Percentiles rank a stretch among this genome's conserved stretches.
These are phyloP conservation scores for Cyclospora cayetanensis DNA, from an alignment of 169 alveolate species.

Conservation along the genomic window DNA sequence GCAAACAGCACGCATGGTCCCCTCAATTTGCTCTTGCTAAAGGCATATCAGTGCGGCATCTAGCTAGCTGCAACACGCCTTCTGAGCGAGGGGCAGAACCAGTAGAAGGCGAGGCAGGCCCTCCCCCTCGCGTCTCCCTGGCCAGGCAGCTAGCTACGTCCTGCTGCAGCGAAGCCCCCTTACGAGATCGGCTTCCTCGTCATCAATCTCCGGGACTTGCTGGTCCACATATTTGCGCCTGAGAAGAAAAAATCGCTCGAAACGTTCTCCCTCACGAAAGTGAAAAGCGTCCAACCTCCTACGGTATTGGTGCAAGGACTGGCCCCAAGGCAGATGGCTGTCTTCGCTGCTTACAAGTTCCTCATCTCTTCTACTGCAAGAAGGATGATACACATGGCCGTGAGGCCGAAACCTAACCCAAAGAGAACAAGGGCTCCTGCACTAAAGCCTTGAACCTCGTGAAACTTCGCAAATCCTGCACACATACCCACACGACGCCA, in stretches of 20 bases:
- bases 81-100: no score
- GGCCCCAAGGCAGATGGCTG: no score
- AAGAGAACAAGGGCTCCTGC: constrained; percentile 77
- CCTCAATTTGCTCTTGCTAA: no score
- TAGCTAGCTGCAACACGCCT: no score
- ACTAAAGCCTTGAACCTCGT: constrained; percentile 84
- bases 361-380: constrained; percentile 83
- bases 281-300: no score
- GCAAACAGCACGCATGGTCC: not conserved
- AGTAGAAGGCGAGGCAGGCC: no score
- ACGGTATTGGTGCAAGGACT: no score
- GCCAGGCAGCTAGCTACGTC: not conserved
- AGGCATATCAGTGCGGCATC: no score
- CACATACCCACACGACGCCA: no score
- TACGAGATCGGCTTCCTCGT: constrained; percentile 78
- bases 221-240: constrained; percentile 80
- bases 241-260: not conserved
- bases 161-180: not conserved
- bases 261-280: no score
- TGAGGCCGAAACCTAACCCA: constrained; percentile 77
- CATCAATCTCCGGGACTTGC: constrained; percentile 80
- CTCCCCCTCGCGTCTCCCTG: no score
- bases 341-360: constrained; percentile 71
- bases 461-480: constrained; percentile 81
- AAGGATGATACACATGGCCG: constrained; percentile 78